A percentile compares a stretch with the other conserved stretches of the same genome.
phyloP scores from a whole-genome alignment of 768 basidiomycete species.

The Coprinellus aureogranulatus region DNA sequence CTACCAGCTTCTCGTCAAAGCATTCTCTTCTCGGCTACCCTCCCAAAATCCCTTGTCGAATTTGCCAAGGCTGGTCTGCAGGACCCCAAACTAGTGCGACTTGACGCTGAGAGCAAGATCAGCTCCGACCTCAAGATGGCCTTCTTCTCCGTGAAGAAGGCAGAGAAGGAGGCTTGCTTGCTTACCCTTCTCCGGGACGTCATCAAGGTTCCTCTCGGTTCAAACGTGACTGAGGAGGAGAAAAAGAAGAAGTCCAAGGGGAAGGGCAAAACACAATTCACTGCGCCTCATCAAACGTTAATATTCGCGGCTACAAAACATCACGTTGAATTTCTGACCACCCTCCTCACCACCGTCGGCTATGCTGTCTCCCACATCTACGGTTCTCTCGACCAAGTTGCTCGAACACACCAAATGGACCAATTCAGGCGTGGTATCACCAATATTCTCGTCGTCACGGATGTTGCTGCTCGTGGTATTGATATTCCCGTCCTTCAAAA shows the following conservation, averaged over 20 bases:
- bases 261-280: conserved; percentile 51
- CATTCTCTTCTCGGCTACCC: conserved; percentile 91
- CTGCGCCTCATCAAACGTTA: conserved; percentile 84
- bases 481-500: conserved; percentile 96
- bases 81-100: conserved; percentile 91
- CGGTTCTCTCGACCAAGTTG: conserved; percentile 89
- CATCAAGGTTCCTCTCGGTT: conserved; percentile 72
- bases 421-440: conserved; percentile 80
- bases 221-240: conserved; percentile 27
- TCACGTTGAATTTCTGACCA: conserved; percentile 91
- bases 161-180: conserved; percentile 92
- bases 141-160: conserved; percentile 88
- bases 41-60: conserved; percentile 93
- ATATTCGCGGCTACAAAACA: conserved; percentile 97
- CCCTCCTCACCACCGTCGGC: conserved; percentile 73
- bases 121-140: conserved; percentile 91
- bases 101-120: conserved; percentile 95
- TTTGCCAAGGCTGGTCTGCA: conserved; percentile 97
- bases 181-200: conserved; percentile 82
- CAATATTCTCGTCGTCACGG: conserved; percentile 90
- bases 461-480: conserved; percentile 96
- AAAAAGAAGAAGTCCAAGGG: conserved; percentile 32
- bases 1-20: conserved; percentile 87
- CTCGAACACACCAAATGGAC: conserved; percentile 87
- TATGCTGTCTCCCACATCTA: conserved; percentile 94